Base-by-base conservation (phyloP, 2,329 filamentous ascomycete genomes). In the Colletotrichum agaves region DNA sequence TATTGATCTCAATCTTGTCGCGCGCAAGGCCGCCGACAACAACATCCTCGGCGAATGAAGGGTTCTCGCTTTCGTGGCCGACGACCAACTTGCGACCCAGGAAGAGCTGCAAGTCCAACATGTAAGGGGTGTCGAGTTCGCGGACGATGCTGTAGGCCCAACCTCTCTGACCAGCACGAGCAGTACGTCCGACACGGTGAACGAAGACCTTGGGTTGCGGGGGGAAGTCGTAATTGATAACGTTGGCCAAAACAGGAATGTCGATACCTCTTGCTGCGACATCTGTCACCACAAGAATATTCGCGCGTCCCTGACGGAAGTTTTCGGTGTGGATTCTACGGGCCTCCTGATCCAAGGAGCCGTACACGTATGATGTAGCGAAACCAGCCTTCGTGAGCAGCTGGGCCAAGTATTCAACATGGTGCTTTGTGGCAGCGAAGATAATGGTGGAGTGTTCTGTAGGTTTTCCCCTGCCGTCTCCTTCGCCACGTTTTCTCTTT, bases 181-280 rank as follows among this genome's bases (percentile, higher is more conserved):
- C 97, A 27, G 97, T 99, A 81, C 96, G 91, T 74, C 96, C 96
- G 52, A 99, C 96, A 76, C 96, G 91, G 79, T 99, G 96, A 31
- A 99, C 92, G 74, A 97, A 99, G 46, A 99, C 90, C 80, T 99
- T 99, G 19, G 96, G 93, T 75, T 98, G 96, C 2, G 95, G 92
- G 3, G 96, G 95, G 71, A 99, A 99, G 76, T 98, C 95, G 79
- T 97, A 99, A 83, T 99, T 98, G 83, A 99, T 95, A 67, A 99
- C 96, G 76, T 99, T 98, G 63, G 93, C 94, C 39, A 99, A 85
- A 52, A 98, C 88, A 0, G 96, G 96, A 72, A 99, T 97, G 88
- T 99, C 96, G 69, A 99, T 97, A 88, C 96, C 95, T 84, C 96
- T 88, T 21, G 96, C 96, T 13, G 96, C 96, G 61, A 99, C 94